Evolutionary conservation across 768 basidiomycete genomes (phyloP).

Genomic region (Kwoniella mangroviensis): DNA sequence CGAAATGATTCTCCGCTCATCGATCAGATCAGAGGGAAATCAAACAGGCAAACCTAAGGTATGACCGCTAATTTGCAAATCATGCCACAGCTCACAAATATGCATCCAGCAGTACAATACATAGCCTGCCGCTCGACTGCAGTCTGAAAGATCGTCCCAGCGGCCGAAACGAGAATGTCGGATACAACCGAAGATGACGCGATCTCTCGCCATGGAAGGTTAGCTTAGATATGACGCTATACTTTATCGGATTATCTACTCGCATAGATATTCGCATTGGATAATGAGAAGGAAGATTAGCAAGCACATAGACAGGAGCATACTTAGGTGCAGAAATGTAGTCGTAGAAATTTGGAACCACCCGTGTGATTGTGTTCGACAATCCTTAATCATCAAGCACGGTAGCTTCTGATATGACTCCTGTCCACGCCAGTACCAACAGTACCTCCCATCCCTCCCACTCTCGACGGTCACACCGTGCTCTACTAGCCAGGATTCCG

Average conservation of each 20-base stretch:
- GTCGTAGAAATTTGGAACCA: no score
- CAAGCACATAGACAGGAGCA: background rate
- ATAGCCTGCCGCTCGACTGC: no score
- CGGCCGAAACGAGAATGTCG: conserved; percentile 18
- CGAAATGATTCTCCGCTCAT: no score
- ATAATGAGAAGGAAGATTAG: background rate
- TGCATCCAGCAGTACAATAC: background rate
- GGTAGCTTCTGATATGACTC: background rate
- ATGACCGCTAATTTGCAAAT: no score
- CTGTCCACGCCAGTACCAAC: background rate
- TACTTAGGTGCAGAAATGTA: no score
- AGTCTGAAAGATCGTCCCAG: background rate
- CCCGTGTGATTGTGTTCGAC: no score
- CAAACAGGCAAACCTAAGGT: no score
- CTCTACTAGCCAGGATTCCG: conserved; percentile 33
- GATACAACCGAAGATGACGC: conserved; percentile 26
- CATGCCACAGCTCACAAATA: background rate
- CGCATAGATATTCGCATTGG: no score
- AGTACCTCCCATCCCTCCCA: background rate
- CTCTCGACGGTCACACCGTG: conserved; percentile 22
- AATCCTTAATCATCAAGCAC: background rate
- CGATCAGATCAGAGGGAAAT: no score
- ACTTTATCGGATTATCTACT: no score
- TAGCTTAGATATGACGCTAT: background rate
- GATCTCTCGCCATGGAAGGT: conserved; percentile 12